Percentiles rank a stretch among this genome's conserved stretches.
Conservation (phyloP, 2,329 filamentous ascomycete genomes). For the Purpureocillium lavendulum region DNA sequence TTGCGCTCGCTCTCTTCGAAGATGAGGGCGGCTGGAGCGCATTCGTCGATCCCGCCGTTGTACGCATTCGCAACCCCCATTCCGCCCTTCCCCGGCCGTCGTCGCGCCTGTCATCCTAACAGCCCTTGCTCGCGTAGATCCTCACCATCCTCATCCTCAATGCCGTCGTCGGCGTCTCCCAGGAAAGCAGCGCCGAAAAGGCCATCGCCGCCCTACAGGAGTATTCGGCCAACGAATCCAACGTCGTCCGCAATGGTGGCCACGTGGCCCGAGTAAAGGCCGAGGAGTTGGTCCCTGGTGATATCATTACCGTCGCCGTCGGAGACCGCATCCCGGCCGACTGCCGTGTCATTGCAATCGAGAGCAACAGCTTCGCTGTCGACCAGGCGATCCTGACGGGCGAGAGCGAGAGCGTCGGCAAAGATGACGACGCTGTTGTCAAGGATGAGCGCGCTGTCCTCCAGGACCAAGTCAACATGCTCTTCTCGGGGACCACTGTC, state of each 20-base stretch:
- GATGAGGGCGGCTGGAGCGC: conserved; percentile 91
- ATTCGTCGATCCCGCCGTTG: conserved; percentile 91
- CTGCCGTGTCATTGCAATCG: conserved; percentile 79
- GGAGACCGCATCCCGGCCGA: conserved; percentile 93
- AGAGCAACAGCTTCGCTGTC: conserved; percentile 95
- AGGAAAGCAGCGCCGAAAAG: conserved; percentile 98
- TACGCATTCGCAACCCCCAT: conserved; percentile 39
- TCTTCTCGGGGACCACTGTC: conserved; percentile 97
- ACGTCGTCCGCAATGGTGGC: conserved; percentile 75
- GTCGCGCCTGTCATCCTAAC: background rate
- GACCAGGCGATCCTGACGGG: conserved; percentile 97
- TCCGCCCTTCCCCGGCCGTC: background rate
- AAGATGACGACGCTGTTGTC: conserved; percentile 60
- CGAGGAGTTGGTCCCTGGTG: conserved; percentile 93
- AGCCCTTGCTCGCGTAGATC: conserved; percentile 48
- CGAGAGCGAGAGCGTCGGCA: conserved; percentile 93
- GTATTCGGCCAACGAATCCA: conserved; percentile 97
- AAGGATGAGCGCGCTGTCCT: conserved; percentile 80
- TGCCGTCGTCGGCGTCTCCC: conserved; percentile 92
- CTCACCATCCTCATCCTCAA: conserved; percentile 95
- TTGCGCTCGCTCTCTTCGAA: conserved; percentile 87
- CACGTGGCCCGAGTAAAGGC: conserved; percentile 77
- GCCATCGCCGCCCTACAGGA: conserved; percentile 96
- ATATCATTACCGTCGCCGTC: conserved; percentile 79
- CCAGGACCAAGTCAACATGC: conserved; percentile 95